Base-by-base conservation (phyloP, 768 basidiomycete species). In the Boletus fagicola region DNA sequence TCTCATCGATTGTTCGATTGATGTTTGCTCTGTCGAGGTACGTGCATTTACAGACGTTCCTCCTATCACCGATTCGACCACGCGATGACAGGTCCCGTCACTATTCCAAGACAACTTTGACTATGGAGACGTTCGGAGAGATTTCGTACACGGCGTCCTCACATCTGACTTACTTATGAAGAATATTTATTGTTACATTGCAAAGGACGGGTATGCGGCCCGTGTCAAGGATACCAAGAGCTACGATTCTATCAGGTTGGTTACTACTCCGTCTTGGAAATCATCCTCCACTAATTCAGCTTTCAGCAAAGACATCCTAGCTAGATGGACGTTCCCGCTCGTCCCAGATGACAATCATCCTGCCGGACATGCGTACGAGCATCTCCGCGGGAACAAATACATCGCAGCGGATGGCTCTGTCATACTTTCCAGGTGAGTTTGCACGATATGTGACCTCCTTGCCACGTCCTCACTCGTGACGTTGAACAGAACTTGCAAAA, bases 81-180 rank as follows among this genome's bases (percentile, higher is more conserved):
- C 39, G n/a, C 36, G 31, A 50, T 56, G 28, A 53, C 64, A 97
- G 90, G 91, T 98, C 38, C 94, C 94, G 1, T 95, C 95, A 1
- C 71, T 98, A 5, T 99, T 98, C 76, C 94, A 95, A 70, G 97
- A 98, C 75, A 98, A 98, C 75, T 99, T 99, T 67, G 97, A 98
- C 75, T 98, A 95, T 67, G 85, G 86, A 15, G 93, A 95, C 74
- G 82, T 98, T 58, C 85, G 94, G 56, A 80, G 85, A 62, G 94
- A 98, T 74, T 97, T 99, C 66, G 90, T 98, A 16, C 91, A 92
- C 67, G 96, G 96, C 18, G 83, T 99, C 47, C 79, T 99, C 62
- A 96, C 92, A 0, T 95, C 93, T 15, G 97, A 99, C 72, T 72
- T 98, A 36, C 80, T 98, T 43, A 93, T 92, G 81, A 97, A 97